Percentiles rank a stretch among this genome's conserved stretches.
phyloP scores from a whole-genome alignment of 2,329 filamentous ascomycete genomes.

The Emergomyces pasteurianus region DNA sequence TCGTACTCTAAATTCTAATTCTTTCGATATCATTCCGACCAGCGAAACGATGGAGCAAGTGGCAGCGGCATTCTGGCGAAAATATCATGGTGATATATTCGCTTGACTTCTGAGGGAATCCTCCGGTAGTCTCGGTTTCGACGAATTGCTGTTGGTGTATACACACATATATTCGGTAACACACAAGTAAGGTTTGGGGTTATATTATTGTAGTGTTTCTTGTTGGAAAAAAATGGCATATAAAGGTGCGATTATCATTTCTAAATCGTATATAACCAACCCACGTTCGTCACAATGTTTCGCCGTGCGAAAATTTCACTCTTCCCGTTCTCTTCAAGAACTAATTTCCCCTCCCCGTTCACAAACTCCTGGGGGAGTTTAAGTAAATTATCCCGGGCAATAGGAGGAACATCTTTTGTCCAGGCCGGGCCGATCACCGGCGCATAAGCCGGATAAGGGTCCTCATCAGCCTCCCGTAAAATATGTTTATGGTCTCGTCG shows the following conservation, averaged over 20 bases:
- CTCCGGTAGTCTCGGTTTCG: not conserved
- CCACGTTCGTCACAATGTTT: conserved; percentile 13
- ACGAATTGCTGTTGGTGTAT: not conserved
- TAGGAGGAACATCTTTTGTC: conserved; percentile 11
- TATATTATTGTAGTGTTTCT: not conserved
- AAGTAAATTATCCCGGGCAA: conserved; percentile 5
- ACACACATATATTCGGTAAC: not conserved
- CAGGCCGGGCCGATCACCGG: conserved; percentile 11
- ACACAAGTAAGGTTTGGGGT: not conserved
- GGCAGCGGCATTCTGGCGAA: conserved; percentile 17
- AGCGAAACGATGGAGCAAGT: conserved; percentile 18
- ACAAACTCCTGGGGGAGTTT: conserved; percentile 4
- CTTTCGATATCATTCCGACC: conserved; percentile 20
- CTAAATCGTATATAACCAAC: conserved; percentile 15
- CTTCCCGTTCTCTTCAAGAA: conserved; percentile 11
- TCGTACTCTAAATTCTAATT: conserved; percentile 18
- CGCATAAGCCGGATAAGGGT: conserved; percentile 10
- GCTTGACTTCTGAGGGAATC: not conserved
- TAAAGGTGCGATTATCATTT: not conserved
- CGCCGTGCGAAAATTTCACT: conserved; percentile 9
- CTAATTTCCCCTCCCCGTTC: conserved; percentile 6
- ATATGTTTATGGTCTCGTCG: conserved; percentile 12
- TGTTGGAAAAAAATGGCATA: not conserved
- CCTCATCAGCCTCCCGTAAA: conserved; percentile 9
- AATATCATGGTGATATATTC: conserved; percentile 16